Evolutionary conservation across 192 early-diverging fungal species (phyloP).

Genomic region (Chytriomyces sp.): DNA sequence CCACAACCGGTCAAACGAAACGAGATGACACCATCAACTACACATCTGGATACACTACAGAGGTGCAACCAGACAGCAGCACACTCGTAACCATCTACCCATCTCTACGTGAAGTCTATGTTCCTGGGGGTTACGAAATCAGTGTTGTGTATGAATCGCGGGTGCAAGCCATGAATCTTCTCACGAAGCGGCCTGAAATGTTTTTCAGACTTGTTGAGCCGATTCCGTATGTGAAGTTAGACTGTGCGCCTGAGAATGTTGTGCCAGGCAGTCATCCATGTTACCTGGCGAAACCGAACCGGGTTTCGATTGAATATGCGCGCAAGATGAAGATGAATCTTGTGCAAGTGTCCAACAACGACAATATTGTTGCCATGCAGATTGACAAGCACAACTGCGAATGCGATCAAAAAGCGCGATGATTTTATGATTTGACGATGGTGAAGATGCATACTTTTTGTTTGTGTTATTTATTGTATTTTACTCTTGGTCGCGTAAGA

Average conservation of each 20-base stretch:
- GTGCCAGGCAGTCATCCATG: conserved; percentile 1
- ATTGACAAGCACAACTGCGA: conserved; percentile 15
- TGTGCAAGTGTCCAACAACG: neutral
- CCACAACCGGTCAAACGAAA: neutral
- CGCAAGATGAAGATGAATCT: neutral
- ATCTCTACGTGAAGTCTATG: neutral
- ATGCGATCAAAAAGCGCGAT: neutral
- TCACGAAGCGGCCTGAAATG: neutral
- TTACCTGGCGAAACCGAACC: neutral
- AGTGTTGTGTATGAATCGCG: conserved; percentile 11
- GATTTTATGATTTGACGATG: no score
- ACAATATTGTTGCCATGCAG: conserved; percentile 5
- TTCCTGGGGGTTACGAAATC: conserved; percentile 7
- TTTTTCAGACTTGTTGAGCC: neutral
- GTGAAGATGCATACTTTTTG: no score
- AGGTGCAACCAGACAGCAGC: neutral
- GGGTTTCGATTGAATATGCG: neutral
- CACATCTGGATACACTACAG: neutral
- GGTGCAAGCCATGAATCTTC: conserved; percentile 1
- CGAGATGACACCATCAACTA: neutral
- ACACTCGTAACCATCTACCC: neutral
- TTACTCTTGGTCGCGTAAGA: no score
- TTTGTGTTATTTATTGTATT: no score
- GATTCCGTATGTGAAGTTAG: neutral
- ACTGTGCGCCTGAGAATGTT: neutral